These are phyloP conservation scores for Xylona heveae DNA, from an alignment of 495 filamentous ascomycete genomes.

Conservation along the genomic window DNA sequence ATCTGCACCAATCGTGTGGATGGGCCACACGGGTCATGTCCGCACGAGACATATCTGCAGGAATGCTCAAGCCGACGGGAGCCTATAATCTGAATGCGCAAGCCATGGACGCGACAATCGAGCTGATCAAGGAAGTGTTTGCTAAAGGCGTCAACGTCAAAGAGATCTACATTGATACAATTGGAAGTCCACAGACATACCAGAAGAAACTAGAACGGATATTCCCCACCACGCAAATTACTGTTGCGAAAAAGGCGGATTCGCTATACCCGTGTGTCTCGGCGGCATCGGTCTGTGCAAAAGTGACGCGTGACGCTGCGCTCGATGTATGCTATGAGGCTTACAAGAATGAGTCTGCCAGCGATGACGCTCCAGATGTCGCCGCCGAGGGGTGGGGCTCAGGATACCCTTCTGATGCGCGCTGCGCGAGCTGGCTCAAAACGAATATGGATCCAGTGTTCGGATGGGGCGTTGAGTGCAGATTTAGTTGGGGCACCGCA, in stretches of 20 bases:
- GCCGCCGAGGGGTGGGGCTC: constrained; percentile 48
- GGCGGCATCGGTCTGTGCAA: constrained; percentile 83
- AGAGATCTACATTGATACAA: constrained; percentile 90
- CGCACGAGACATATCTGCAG: constrained; percentile 59
- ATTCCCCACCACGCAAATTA: constrained; percentile 63
- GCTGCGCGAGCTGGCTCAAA: constrained; percentile 63
- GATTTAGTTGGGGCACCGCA: constrained; percentile 88
- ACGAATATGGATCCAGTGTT: constrained; percentile 79
- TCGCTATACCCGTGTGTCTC: constrained; percentile 82
- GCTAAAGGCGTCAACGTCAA: constrained; percentile 52
- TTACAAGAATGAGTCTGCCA: constrained; percentile 8
- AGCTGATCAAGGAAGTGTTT: constrained; percentile 55
- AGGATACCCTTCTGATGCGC: constrained; percentile 79
- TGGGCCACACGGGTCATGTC: constrained; percentile 70
- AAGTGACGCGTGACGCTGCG: constrained; percentile 82
- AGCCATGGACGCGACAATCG: constrained; percentile 87
- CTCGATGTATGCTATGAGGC: constrained; percentile 52
- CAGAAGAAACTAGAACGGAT: constrained; percentile 65
- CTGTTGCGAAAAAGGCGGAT: constrained; percentile 92
- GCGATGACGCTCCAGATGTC: constrained; percentile 1
- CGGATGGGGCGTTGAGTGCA: constrained; percentile 81
- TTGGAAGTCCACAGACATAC: constrained; percentile 63
- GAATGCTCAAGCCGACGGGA: constrained; percentile 49
- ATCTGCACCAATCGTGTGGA: constrained; percentile 48
- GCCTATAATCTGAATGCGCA: constrained; percentile 94